Percentiles rank a stretch among this genome's conserved stretches.
Evolutionary conservation across 116 monocot genomes (phyloP).

Genomic region (Papilionanthe hybrid): DNA sequence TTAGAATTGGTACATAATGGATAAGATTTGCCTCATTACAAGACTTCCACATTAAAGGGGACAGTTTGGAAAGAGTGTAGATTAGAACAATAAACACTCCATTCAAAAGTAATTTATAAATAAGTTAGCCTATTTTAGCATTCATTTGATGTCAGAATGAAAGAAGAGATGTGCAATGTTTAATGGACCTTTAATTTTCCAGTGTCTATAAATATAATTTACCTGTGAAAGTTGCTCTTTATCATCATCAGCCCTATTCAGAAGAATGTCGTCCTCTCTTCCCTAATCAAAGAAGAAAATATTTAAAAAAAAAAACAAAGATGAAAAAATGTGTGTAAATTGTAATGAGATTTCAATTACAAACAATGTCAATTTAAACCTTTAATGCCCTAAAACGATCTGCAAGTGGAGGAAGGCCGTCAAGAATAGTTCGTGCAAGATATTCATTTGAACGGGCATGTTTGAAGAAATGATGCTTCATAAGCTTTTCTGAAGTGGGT

Average conservation of each 20-base stretch:
- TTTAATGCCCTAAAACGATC: conserved; percentile 60
- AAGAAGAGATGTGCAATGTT: neutral
- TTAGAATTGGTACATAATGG: neutral
- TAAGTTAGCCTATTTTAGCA: neutral
- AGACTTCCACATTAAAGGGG: neutral
- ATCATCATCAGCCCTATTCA: conserved; percentile 59
- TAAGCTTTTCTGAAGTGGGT: conserved; percentile 60
- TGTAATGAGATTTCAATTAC: neutral
- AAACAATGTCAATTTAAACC: conserved; percentile 24
- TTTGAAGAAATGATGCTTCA: conserved; percentile 71
- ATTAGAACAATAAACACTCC: neutral
- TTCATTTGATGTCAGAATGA: neutral
- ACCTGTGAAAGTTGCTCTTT: conserved; percentile 92
- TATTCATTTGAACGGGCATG: conserved; percentile 50
- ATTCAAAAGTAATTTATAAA: conserved; percentile 1
- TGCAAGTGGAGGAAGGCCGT: conserved; percentile 55
- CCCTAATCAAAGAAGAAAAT: conserved; percentile 27
- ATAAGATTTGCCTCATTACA: neutral
- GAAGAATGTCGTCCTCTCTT: conserved; percentile 62
- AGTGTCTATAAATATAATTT: conserved; percentile 1
- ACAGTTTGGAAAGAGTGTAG: neutral
- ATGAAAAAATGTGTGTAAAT: neutral
- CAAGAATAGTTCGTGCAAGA: conserved; percentile 41
- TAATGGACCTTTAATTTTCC: neutral
- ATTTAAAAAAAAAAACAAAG: neutral